Evolutionary conservation across 306 rosid species (phyloP), one percentile per base, ranked within the genome.

Genomic region (Hippophae gyantsensis): DNA sequence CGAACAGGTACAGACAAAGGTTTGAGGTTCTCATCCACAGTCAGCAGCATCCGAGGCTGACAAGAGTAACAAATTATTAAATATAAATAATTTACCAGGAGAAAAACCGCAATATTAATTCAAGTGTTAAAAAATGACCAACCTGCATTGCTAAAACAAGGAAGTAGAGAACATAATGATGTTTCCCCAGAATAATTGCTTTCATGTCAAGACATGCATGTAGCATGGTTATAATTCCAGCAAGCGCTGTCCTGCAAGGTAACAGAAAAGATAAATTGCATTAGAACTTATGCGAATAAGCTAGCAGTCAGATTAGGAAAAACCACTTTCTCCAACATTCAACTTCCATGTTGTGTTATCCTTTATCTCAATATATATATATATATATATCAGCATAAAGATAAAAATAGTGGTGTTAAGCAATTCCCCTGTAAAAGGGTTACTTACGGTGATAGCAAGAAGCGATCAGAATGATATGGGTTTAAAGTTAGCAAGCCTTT

Each of bases 81-180:
- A 32, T 32, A 32, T 2, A 40, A 52, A 57, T 14, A 50, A 74
- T 12, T 45, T 1, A 32, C 43, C 38, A 59, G 65, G 10, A 64
- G 68, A 66, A 27, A 6, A 23, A 56, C 43, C 60, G 63, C 18
- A 43, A 51, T 70, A 48, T 18, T 56, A 48, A 10, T 12, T 8
- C 11, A 26, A 7, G 56, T 54, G 18, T 56, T 18, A 44, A 42
- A 14, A 48, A 55, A 68, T 64, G 42, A 70, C 79, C 56, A 63
- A 93, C 99, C 99, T 93, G 97, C 95, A 93, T 89, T 50, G 99
- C 99, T 82, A 93, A 76, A 61, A 86, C 85, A n/a, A 93, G 86
- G 82, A 89, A 93, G 83, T 93, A 89, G 45, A 93, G 99, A 65
- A 93, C 82, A 57, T 84, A 93, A 66, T 93, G 99, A 69, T 89